Base-by-base conservation (phyloP, 164 flowering plant genomes). In the Buxus sempervirens region DNA sequence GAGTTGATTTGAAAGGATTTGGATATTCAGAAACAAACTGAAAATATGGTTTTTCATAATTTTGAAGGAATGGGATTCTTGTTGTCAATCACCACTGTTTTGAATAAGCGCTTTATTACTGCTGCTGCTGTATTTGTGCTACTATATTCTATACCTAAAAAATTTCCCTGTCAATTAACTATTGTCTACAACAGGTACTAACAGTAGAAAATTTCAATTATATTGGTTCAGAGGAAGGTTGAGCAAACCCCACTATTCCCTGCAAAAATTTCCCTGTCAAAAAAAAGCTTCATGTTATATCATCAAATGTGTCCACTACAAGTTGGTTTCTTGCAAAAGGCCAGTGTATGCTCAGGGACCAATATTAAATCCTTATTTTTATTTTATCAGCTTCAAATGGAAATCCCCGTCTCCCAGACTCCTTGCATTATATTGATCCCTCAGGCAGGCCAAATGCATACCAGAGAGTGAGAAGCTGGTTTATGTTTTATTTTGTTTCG, bases 341-440 rank as follows among this genome's bases (percentile, higher is more conserved):
- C 23, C 59, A 67, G 23, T 42, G 24, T 6, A 59, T 64, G 41
- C 51, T 60, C 69, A 49, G 51, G 45, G 48, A 71, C 67, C 55
- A 42, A 65, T 70, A 57, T 62, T 45, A 69, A 57, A 60, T 64
- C 66, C 53, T 28, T 53, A 24, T 25, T 60, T 19, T 55, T 68
- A 66, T 22, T 68, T 54, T 78, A 38, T 67, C 90, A 89, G 94
- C 94, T 66, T 89, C 94, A 59, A 89, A 89, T 81, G 94, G 94
- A 72, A 89, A 89, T 78, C 88, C 91, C 20, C 89, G 91, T 36
- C 86, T 87, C 20, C 91, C 90, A 68, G 94, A 89, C 81, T 89
- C 94, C 27, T 82, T 89, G 82, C 94, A 89, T 79, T 89, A 84
- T 72, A 82, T 86, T 74, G 94, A 89, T 68, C 87, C 86, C 51